Conservation (phyloP, 257 asterid species). For the Linderniella brevidens region DNA sequence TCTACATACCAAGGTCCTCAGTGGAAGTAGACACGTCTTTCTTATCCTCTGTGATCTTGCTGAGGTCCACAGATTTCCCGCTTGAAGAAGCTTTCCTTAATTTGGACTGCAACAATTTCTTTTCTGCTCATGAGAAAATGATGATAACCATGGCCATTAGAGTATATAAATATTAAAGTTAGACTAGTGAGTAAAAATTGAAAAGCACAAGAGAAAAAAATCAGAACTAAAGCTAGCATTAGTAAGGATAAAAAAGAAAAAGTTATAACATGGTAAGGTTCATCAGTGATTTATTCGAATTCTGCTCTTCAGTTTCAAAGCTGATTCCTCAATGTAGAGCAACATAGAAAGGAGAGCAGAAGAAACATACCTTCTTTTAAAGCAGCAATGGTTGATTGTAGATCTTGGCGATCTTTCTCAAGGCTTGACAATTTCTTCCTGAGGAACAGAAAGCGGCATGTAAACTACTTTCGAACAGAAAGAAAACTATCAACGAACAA, state of each 20-base stretch:
- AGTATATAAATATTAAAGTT: no score
- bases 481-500: neutral
- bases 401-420: conserved; percentile 86
- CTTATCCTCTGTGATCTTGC: conserved; percentile 25
- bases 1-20: conserved; percentile 65
- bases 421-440: conserved; percentile 72
- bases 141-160: no score
- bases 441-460: neutral
- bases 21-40: conserved; percentile 77
- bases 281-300: no score
- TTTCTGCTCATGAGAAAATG: conserved; percentile 38
- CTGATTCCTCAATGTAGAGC: no score
- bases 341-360: no score
- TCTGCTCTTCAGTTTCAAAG: no score
- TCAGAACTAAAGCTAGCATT: no score
- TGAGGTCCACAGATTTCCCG: conserved; percentile 36
- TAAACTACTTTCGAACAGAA: neutral
- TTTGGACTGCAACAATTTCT: conserved; percentile 70
- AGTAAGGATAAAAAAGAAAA: no score
- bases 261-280: no score
- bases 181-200: no score
- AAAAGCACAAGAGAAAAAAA: no score
- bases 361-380: conserved; percentile 61
- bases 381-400: conserved; percentile 73
- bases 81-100: conserved; percentile 60